Evolutionary conservation across 2,329 filamentous ascomycete genomes (phyloP), one percentile per base, ranked within the genome.

Genomic region (Thielaviopsis ethacetica): DNA sequence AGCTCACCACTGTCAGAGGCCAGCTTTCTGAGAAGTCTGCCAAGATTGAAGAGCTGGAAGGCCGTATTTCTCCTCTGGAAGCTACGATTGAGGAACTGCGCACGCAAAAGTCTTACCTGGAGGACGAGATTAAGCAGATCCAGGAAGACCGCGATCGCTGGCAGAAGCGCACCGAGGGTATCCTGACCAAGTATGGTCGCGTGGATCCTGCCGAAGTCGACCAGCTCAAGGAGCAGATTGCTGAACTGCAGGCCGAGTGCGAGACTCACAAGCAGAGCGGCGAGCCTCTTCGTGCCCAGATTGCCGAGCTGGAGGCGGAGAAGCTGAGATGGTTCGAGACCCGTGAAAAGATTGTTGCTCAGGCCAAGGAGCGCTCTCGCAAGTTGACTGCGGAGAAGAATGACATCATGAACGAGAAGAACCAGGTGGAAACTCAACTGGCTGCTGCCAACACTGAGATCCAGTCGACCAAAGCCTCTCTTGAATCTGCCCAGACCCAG

Each of bases 131-230:
- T 67, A 88, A 87, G 66, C 80, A 96, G 63, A 78, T 97, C 10
- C 86, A 94, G 64, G 86, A 93, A 66, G 91, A 97, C 68, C 85
- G 93, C 17, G 91, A 97, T 68, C 82, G 88, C 60, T 96, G 91
- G 88, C 90, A 95, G 71, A 91, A 96, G 75, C 85, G 93, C 24
- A 94, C 90, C 1, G 90, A 97, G 68, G 88, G 94, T 65, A 96
- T 98, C 62, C 80, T 98, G 56, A 90, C 89, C 64, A 96, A 95
- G 69, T 96, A 97, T 67, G 91, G 95, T 65, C 88, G 91, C 59
- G 88, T 94, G 57, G 93, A 98, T 67, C 91, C 93, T 51, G 88
- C 88, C 2, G 91, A 97, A 67, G 80, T 96, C 68, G 91, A 97
- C 65, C 84, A 86, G 61, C 78, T 98, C 60, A 95, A 93, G 73